phyloP scores from a whole-genome alignment of 2,329 filamentous ascomycete species.

The Leptographium galeiforme region DNA sequence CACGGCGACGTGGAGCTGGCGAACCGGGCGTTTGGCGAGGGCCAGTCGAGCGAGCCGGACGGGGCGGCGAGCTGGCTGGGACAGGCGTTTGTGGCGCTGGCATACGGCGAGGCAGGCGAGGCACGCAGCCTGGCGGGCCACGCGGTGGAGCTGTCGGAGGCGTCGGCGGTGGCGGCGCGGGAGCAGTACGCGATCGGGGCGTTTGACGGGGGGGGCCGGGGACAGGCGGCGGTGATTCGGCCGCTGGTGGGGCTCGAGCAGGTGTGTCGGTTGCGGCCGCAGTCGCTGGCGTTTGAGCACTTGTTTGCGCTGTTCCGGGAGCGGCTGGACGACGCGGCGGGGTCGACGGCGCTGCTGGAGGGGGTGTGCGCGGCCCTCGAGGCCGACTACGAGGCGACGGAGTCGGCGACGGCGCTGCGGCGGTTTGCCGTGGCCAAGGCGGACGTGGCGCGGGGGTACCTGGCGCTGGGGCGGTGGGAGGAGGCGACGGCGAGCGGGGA shows the following conservation, averaged over 20 bases:
- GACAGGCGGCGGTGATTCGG: slow-evolving; percentile 56
- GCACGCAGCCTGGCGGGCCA: slow-evolving; percentile 81
- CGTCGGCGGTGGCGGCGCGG: slow-evolving; percentile 58
- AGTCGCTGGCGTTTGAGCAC: slow-evolving; percentile 61
- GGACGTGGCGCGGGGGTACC: slow-evolving; percentile 72
- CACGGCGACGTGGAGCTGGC: slow-evolving; percentile 77
- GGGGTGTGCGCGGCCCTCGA: slow-evolving; percentile 59
- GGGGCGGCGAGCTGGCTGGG: slow-evolving; percentile 90
- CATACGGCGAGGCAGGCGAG: slow-evolving; percentile 61
- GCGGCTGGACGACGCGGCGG: slow-evolving; percentile 54
- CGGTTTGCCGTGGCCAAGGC: slow-evolving; percentile 72
- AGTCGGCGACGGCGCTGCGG: slow-evolving; percentile 60
- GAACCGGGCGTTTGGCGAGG: slow-evolving; percentile 77
- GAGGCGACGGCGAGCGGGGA: slow-evolving; percentile 69
- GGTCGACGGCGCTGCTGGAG: slow-evolving; percentile 51
- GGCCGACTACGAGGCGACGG: slow-evolving; percentile 69
- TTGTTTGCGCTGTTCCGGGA: slow-evolving; percentile 72
- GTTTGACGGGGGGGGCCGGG: slow-evolving; percentile 57
- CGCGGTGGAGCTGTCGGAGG: slow-evolving; percentile 82
- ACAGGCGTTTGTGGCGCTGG: slow-evolving; percentile 71
- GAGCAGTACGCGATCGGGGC: slow-evolving; percentile 67
- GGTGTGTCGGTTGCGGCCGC: slow-evolving; percentile 55
- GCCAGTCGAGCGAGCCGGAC: slow-evolving; percentile 88
- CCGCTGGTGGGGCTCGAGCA: slow-evolving; percentile 84
- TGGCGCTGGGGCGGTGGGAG: slow-evolving; percentile 53